Conservation (phyloP, 495 filamentous ascomycete genomes). For the Podospora bellae-mahoneyi region DNA sequence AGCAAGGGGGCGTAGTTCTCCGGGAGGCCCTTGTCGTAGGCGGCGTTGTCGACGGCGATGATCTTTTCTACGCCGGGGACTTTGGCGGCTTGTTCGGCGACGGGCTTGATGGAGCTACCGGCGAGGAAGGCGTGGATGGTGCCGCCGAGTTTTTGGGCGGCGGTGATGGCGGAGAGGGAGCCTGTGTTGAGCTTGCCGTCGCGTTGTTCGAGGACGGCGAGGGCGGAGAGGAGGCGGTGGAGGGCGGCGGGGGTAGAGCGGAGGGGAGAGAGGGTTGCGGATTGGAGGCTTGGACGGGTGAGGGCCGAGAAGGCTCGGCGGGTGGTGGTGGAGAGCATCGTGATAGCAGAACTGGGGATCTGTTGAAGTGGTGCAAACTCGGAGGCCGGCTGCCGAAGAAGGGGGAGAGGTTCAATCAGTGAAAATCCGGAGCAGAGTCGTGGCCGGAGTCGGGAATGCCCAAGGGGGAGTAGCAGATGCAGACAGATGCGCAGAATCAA, state of each 20-base stretch:
- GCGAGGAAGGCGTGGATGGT: conserved; percentile 83
- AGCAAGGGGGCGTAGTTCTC: conserved; percentile 94
- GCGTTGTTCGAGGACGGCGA: conserved; percentile 89
- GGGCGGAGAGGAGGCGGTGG: conserved; percentile 74
- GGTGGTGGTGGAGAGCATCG: conserved; percentile 28
- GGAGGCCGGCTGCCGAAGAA: background rate
- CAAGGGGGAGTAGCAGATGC: background rate
- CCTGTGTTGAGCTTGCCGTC: conserved; percentile 80
- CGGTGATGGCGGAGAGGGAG: conserved; percentile 81
- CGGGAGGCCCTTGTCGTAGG: conserved; percentile 90
- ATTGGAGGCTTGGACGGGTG: conserved; percentile 27
- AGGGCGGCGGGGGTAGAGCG: conserved; percentile 40
- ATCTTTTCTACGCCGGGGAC: conserved; percentile 88
- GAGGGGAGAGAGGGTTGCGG: conserved; percentile 19
- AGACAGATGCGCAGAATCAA: background rate
- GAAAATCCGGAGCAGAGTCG: background rate
- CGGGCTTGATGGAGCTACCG: conserved; percentile 71
- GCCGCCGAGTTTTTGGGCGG: conserved; percentile 82
- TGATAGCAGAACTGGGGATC: background rate
- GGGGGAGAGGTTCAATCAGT: conserved; percentile 1
- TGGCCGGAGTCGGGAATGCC: conserved; percentile 3
- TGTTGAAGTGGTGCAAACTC: too few species aligned
- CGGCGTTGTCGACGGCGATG: conserved; percentile 78
- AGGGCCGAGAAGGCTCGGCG: conserved; percentile 33
- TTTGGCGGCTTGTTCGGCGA: conserved; percentile 85